Evolutionary conservation across 2,329 filamentous ascomycete species (phyloP), one percentile per base, ranked within the genome.

Genomic region (Aureobasidium mangrovei): DNA sequence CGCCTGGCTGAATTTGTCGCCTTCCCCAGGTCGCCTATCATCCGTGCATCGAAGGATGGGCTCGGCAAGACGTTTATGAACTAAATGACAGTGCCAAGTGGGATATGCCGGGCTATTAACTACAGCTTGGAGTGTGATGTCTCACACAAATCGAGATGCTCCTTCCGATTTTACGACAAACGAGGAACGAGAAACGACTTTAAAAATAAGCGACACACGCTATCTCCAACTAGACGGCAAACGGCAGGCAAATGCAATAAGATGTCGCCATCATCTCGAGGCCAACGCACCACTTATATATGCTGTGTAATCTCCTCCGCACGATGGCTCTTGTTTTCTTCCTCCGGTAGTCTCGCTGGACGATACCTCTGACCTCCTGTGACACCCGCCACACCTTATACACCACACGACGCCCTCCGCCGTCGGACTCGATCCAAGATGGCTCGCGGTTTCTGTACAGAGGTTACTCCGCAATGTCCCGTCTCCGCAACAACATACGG

Each of bases 401-500:
- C 18, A 18, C 18, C 18, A 18, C 18, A 51, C 47, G 47, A 40
- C 35, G 27, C 18, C 6, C 35, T 31, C 32, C 28, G 27, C 32
- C 35, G 45, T 47, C 45, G 45, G 32, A 51, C 38, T 48, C 8
- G 7, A 29, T 18, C 31, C 2, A 42, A 32, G 3, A 51, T 51
- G 47, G 28, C 47, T 35, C 38, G 46, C 36, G 46, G 38, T 28
- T 42, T 27, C 28, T 67, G 65, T 51, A 63, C 60, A 39, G 46
- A 61, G 32, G 63, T 67, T 24, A 60, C 63, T 10, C 60, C 65
- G 7, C 33, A 62, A 54, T 67, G 65, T 55, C 70, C 70, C 1
- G 65, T 71, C 8, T 56, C 60, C 26, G 67, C 64, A 28, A 70
- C 70, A 0, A 68, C 67, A 2, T 72, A 72, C 53, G 69, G 70